Percentiles rank a stretch among this genome's conserved stretches.
Conservation (phyloP, 108 stramenopile genomes). For the Nitzschia sp. region DNA sequence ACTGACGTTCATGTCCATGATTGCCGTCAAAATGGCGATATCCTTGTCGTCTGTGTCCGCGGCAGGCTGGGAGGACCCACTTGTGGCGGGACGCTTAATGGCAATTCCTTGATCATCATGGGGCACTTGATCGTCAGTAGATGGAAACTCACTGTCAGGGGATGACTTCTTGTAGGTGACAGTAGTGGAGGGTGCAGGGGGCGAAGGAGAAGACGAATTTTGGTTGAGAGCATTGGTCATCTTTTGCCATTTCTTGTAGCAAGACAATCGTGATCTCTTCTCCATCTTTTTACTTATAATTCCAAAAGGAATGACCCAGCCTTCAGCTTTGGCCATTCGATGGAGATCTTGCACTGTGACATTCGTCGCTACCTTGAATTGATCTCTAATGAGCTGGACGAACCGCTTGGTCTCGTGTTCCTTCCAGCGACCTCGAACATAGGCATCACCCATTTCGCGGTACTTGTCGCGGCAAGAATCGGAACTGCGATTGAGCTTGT, state of each 20-base stretch:
- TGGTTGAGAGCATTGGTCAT: constrained; percentile 25
- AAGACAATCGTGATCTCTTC: constrained; percentile 63
- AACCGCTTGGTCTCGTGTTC: constrained; percentile 57
- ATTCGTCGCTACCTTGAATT: constrained; percentile 35
- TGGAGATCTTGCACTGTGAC: constrained; percentile 54
- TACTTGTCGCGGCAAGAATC: constrained; percentile 76
- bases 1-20: background rate
- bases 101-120: background rate
- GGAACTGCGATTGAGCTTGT: constrained; percentile 66
- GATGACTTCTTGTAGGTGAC: background rate
- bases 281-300: constrained; percentile 70
- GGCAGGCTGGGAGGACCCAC: background rate
- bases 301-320: constrained; percentile 61
- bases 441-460: constrained; percentile 56
- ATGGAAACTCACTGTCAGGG: background rate
- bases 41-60: constrained; percentile 21
- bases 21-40: constrained; percentile 24
- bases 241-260: constrained; percentile 67
- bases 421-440: constrained; percentile 71
- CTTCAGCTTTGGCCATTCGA: constrained; percentile 47
- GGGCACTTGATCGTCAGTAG: background rate
- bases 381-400: constrained; percentile 50
- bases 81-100: background rate
- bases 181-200: background rate
- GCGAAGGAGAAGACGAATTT: background rate